Conservation (phyloP, 768 basidiomycete species). For the Mycena rebaudengoi region DNA sequence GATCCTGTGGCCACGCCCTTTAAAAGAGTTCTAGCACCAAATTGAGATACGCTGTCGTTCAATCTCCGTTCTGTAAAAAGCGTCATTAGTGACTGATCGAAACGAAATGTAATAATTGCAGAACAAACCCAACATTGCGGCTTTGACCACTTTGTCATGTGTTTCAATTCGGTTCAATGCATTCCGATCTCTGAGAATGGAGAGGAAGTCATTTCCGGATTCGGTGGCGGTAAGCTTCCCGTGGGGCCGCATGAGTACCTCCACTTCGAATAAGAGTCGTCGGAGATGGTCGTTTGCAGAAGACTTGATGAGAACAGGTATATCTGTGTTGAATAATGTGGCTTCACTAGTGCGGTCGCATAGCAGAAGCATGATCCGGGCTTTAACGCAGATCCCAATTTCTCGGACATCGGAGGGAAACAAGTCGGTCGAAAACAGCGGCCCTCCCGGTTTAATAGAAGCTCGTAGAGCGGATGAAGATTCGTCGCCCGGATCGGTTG, state of each 20-base stretch:
- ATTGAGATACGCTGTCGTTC: no score
- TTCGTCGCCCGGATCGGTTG: neutral
- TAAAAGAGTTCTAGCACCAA: no score
- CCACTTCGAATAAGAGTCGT: neutral
- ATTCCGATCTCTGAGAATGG: no score
- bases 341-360: neutral
- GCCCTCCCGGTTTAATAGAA: neutral
- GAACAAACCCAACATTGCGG: no score
- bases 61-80: no score
- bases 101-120: no score
- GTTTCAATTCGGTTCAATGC: no score
- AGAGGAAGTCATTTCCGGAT: no score
- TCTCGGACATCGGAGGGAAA: neutral
- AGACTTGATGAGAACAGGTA: neutral
- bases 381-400: neutral
- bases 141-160: no score
- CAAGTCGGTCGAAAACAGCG: neutral
- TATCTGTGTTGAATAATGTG: neutral
- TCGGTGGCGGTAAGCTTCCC: no score
- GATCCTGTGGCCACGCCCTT: no score
- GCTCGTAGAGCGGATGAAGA: neutral
- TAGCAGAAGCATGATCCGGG: neutral
- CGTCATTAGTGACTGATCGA: no score
- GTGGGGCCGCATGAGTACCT: neutral
- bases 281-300: neutral